Base-by-base conservation (phyloP, 73 alveolate genomes). In the Paraurostyla sp. region DNA sequence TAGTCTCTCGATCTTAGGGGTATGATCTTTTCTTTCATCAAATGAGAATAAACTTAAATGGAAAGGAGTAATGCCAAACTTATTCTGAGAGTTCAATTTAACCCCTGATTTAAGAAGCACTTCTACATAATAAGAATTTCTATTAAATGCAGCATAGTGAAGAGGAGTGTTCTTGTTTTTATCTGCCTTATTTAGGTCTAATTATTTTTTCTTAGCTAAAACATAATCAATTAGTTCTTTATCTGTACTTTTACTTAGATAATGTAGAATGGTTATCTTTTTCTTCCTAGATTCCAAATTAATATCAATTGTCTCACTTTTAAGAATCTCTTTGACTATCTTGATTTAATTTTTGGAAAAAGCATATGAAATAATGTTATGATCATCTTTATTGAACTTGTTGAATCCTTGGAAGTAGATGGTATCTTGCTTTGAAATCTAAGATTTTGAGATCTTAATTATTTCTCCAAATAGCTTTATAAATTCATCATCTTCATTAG, bases 61-160 rank as follows among this genome's bases (percentile, higher is more conserved):
- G 4, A 88, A 81, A 0, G 91, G 87, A 25, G 90, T 88, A 30
- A n/a, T 38, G 0, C 91, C 94, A 33, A n/a, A 68, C 0, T 41
- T 43, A 48, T 73, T 73, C 18, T 48, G n/a, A 22, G 29, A 1
- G 27, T 73, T 73, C 13, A 46, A 6, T 27, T 73, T 36, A 22
- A 18, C 57, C 23, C 68, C n/a, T 23, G 22, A 25, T 6, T 69
- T n/a, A 36, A 69, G 15, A 35, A 69, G 23, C 71, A 16, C 2
- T 48, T 43, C 50, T 16, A 73, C 30, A 9, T 9, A n/a, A 22
- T 43, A 22, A 54, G 18, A 51, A 62, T 88, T 78, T 32, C 94
- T 54, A 25, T 56, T 0, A 36, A 38, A 33, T 4, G 87, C 62
- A 29, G 94, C 94, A 62, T 78, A 78, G 46, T 88, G 94, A 16